Conservation (phyloP, 331 rosid species). For the Prunus yedoensis region DNA sequence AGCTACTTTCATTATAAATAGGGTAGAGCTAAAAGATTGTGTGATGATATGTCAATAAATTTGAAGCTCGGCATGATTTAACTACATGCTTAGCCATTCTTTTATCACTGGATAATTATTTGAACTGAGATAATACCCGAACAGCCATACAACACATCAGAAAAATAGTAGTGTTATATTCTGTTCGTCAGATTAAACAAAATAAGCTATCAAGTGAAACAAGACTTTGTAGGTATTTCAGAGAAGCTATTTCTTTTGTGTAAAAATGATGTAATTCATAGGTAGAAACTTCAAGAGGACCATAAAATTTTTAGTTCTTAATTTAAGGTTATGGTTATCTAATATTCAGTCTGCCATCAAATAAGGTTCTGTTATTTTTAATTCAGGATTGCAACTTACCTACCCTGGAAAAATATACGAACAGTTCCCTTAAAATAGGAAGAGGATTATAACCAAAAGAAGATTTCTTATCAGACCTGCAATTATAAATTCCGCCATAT, state of each 20-base stretch:
- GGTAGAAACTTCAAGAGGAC: background rate
- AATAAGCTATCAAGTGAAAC: background rate
- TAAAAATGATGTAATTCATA: background rate
- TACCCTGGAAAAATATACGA: background rate
- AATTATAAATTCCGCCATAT: background rate
- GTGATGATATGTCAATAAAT: background rate
- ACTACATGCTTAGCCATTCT: background rate
- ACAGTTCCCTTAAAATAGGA: background rate
- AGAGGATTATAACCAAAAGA: background rate
- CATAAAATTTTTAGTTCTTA: background rate
- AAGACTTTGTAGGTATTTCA: background rate
- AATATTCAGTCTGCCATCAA: background rate
- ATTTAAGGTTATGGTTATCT: background rate
- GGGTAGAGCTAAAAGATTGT: background rate
- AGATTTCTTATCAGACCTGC: background rate
- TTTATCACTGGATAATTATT: too few relatives aligned
- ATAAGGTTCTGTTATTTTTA: background rate
- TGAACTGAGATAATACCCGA: too few relatives aligned
- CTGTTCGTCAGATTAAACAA: background rate
- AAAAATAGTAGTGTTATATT: background rate
- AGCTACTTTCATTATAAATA: constrained; percentile 7
- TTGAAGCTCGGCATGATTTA: background rate
- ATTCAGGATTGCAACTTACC: background rate
- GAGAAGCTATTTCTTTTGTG: background rate
- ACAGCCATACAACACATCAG: background rate